These are phyloP conservation scores for Stephania cephalantha DNA, from an alignment of 164 flowering plant genomes.

Conservation along the genomic window DNA sequence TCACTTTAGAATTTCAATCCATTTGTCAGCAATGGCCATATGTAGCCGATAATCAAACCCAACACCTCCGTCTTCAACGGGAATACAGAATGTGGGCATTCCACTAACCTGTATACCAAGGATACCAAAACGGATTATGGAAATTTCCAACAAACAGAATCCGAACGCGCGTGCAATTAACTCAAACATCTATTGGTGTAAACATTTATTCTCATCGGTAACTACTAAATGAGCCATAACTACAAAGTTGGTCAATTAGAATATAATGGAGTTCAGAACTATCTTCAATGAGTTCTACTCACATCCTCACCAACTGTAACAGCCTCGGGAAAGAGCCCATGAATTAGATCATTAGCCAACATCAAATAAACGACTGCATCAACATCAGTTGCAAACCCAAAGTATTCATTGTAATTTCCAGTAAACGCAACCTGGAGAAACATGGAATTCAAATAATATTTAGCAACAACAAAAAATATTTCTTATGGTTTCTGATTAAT, in stretches of 20 bases:
- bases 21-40: constrained; percentile 98
- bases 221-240: neutral
- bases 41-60: constrained; percentile 98
- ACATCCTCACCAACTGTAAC: constrained; percentile 94
- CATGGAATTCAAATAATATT: constrained; percentile 4
- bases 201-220: neutral
- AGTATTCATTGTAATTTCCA: constrained; percentile 93
- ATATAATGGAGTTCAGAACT: neutral
- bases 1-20: constrained; percentile 94
- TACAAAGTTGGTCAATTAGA: neutral
- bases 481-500: neutral
- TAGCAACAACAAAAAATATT: neutral
- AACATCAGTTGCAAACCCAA: constrained; percentile 89
- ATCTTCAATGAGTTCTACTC: constrained; percentile 24
- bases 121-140: constrained; percentile 6
- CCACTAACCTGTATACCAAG: constrained; percentile 86
- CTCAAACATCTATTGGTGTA: neutral
- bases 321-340: constrained; percentile 92
- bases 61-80: constrained; percentile 91
- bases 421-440: constrained; percentile 71
- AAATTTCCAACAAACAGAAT: neutral
- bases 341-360: constrained; percentile 94
- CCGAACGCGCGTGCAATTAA: neutral
- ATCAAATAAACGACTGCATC: constrained; percentile 93
- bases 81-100: constrained; percentile 90